Base-by-base conservation (phyloP, 1,284 basidiomycete genomes). In the Melampsora larici-populina region DNA sequence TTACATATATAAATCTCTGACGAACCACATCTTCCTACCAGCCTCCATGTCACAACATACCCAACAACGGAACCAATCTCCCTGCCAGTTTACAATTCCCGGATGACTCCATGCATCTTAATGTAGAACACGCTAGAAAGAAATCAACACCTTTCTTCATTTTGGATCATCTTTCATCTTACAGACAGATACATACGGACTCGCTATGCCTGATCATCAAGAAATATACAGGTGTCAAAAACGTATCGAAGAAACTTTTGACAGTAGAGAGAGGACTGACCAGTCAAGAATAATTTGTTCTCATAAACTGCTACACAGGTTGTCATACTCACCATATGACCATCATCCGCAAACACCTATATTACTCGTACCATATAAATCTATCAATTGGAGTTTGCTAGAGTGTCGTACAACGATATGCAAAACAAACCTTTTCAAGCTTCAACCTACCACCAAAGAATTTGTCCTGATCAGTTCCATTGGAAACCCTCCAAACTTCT, bases 371-470 rank as follows among this genome's bases (percentile, higher is more conserved):
- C 31, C 43, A 9, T 26, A 40, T 43, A 15, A 63, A 58, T 17
- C 51, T 9, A 18, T 15, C 13, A 29, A n/a, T 51, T 7, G 2
- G 26, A 33, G 7, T 40, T 29, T 75, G 18, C n/a, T n/a, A 11
- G 9, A 46, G 29, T 31, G 48, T 55, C 40, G 31, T 33, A 40
- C 40, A 13, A 1, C 21, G 18, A 17, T 21, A 15, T 51, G 33
- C 2, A 65, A 40, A 36, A 26, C 13, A 15, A 13, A 69, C 74
- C 74, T 69, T 65, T 49, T 76, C 74, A 40, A 68, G 26, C 26
- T 68, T 69, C 51, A 76, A 43, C 43, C 74, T 55, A 40, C 74
- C 74, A 24, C 74, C 74, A 64, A 68, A 76, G 60, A 76, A 76
- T 11, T 64, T 49, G 48, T 76, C 66, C n/a, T 64, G 65, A 24